A percentile compares a stretch with the other conserved stretches of the same genome.
phyloP scores from a whole-genome alignment of 2,329 filamentous ascomycete species.

The Sordariomycetes sp. region DNA sequence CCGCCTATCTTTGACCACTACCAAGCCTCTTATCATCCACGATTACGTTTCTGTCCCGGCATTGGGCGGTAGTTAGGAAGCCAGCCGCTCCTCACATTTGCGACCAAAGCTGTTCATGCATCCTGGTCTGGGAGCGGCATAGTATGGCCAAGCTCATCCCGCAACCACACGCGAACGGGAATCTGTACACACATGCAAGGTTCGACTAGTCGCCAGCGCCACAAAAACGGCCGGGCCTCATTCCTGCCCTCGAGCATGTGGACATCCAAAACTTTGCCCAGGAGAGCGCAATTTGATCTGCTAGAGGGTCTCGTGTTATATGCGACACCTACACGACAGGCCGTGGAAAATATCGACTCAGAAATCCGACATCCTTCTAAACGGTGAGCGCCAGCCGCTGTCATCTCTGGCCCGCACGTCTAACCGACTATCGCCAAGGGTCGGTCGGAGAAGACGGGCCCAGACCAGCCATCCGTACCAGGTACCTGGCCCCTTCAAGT shows the following conservation, averaged over 20 bases:
- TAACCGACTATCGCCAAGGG: background rate
- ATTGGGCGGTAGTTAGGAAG: background rate
- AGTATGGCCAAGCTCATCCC: background rate
- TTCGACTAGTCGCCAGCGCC: slow-evolving; percentile 1
- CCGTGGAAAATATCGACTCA: too few species aligned
- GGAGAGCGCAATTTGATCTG: background rate
- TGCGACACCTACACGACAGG: too few species aligned
- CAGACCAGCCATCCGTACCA: background rate
- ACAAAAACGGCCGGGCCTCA: background rate
- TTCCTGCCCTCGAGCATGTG: background rate
- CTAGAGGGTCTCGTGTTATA: too few species aligned
- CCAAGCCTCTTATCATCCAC: background rate
- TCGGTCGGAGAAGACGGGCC: background rate
- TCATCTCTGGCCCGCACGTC: background rate
- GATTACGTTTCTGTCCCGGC: background rate
- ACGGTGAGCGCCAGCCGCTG: too few species aligned
- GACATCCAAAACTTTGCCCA: background rate
- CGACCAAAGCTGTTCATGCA: background rate
- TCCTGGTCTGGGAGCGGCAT: background rate
- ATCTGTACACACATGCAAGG: slow-evolving; percentile 1
- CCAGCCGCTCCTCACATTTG: background rate
- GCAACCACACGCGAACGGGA: background rate
- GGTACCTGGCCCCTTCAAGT: background rate
- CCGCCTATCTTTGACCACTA: background rate
- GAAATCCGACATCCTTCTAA: too few species aligned